Base-by-base conservation (phyloP, 2,329 filamentous ascomycete genomes). In the Pestalotiopsis sp. region DNA sequence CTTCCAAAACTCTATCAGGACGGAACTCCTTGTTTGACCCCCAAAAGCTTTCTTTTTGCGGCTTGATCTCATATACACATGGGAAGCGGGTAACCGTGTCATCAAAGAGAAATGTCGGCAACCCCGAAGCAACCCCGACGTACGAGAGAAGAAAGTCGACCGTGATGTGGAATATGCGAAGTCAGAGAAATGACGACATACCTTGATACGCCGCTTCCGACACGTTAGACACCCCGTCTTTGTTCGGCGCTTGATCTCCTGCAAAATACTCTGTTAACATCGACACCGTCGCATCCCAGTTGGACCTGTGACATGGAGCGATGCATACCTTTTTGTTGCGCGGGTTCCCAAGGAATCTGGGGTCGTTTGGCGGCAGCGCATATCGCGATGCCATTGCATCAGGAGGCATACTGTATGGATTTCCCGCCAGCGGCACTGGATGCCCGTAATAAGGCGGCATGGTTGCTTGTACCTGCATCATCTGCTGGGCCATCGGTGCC, bases 211-310 rank as follows among this genome's bases (percentile, higher is more conserved):
- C 73, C 87, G 84, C 75, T 88, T 89, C 68, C 87, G 86, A 78
- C 87, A 90, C 59, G 87, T 90, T 77, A 90, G 78, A 72, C 87
- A 90, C n/a, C 87, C 87, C 1, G 87, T 90, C 77, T 90, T 90
- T 61, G 87, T 90, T 73, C 87, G 85, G 70, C 87, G 84, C 77
- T 89, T 90, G 75, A 90, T 90, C 77, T 90, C 87, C 87, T 90
- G 77, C 74, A 72, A 63, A 62, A 68, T 70, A 36, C 31, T 36
- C 20, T 7, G 45, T 52, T n/a, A 52, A 20, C 45, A n/a, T n/a
- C 2, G 17, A 52, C 7, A 52, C 68, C 68, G 68, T 70, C 71
- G 41, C 45, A 20, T 57, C 66, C 69, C 67, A 72, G 69, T 70
- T 61, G 49, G 76, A 78, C 73, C 78, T 76, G 75, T 62, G 70